These are phyloP conservation scores for Crassisporium funariophilum DNA, from an alignment of 768 basidiomycete species.

Conservation along the genomic window DNA sequence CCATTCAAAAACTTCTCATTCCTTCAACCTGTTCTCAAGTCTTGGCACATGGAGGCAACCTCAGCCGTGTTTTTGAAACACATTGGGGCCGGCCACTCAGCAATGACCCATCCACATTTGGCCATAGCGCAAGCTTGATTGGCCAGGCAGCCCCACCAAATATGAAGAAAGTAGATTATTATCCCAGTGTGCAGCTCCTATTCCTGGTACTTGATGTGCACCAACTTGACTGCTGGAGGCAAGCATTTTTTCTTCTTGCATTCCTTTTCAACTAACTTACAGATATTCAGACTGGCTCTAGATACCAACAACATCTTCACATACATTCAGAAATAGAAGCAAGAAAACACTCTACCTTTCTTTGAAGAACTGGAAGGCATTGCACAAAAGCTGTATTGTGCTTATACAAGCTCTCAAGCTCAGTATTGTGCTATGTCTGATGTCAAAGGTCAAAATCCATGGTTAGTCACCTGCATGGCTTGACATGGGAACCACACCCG, in stretches of 20 bases:
- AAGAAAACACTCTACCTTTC: conserved; percentile 10
- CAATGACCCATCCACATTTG: background rate
- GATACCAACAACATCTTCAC: conserved; percentile 16
- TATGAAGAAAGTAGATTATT: background rate
- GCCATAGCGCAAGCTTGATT: background rate
- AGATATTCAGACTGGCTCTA: background rate
- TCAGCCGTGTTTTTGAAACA: background rate
- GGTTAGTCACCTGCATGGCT: background rate
- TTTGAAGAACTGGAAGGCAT: conserved; percentile 20
- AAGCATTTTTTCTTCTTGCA: background rate
- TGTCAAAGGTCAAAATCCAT: background rate
- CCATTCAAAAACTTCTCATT: background rate
- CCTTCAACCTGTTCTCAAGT: background rate
- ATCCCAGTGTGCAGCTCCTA: background rate
- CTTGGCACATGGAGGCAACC: background rate
- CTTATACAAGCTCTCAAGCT: conserved; percentile 6
- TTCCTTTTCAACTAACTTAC: too few relatives aligned
- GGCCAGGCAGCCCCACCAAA: background rate
- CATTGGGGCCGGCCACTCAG: background rate
- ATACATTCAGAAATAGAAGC: conserved; percentile 13
- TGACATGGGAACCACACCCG: background rate
- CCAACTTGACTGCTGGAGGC: background rate
- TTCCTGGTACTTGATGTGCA: background rate
- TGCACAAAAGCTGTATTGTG: conserved; percentile 13
- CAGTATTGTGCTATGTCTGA: conserved; percentile 7